Base-by-base conservation (phyloP, 371 early-diverging fungal species). In the Conidiobolus incongruus region DNA sequence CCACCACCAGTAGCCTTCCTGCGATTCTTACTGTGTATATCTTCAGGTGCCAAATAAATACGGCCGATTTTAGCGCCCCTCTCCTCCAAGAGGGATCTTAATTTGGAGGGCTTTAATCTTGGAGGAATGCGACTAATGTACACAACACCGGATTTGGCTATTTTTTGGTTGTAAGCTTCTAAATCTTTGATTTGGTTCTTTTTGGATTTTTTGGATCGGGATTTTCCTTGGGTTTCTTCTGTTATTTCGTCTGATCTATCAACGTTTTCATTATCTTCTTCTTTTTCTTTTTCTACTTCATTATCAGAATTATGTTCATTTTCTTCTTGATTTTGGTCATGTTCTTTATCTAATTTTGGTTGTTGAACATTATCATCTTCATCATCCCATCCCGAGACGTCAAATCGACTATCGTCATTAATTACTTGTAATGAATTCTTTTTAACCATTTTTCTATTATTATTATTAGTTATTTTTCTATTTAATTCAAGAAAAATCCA, bases 111-210 rank as follows among this genome's bases (percentile, higher is more conserved):
- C 46, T 75, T 73, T 89, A 94, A 89, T 53, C 81, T 83, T 0
- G 84, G 83, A 8, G 96, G 96, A 12, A 94, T 65, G 22, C 85
- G 68, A 2, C 86, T 81, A 36, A 95, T 53, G 56, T 93, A 95
- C 23, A 87, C 71, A 5, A 95, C 77, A 13, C 94, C 94, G 0
- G 85, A 74, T 42, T 65, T 67, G 30, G 81, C 70, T 19, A 75
- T 61, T 10, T 63, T 70, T 36, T 65, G 62, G 52, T 85, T 68
- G 52, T 78, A 81, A 40, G 72, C 68, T 33, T 60, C 57, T 0
- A 90, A 58, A 57, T 37, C 58, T 65, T 36, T 59, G 15, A n/a
- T n/a, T 34, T 16, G n/a, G 5, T 10, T 10, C 4, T 34, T 60
- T 35, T 52, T 59, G 38, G 55, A 59, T 42, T 54, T 49, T 29